Evolutionary conservation across 83 land plant species (phyloP), one percentile per base, ranked within the genome.

Genomic region (Picea abies): DNA sequence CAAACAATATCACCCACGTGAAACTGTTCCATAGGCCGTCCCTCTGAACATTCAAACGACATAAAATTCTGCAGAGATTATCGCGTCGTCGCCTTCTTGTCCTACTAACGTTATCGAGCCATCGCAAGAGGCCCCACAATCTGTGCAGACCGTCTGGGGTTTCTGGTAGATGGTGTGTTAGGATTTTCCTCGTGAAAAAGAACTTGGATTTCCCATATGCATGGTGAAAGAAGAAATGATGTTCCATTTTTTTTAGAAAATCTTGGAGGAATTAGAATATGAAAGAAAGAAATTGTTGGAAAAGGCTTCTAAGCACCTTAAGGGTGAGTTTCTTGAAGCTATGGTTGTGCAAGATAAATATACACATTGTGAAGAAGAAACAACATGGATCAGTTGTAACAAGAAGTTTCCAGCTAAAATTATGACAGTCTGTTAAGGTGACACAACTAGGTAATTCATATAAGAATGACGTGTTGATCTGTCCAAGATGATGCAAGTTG

Each of bases 251-350:
- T 5, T 85, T 71, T 39, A 72, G 29, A 81, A 81, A 66, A 80
- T 73, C 60, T 29, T 85, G 39, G 88, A 85, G n/a, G 80, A 64
- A 84, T 88, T 44, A 16, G 65, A 35, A 9, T 6, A 11, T 39
- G 49, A 17, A 0, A 20, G n/a, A 0, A 3, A 4, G 64, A 47
- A 5, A 47, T 62, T 62, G 5, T 17, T 17, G 17, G 64, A 20
- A 62, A 16, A 20, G n/a, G n/a, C 0, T 62, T 16, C 64, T 78
- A 87, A 83, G 75, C 86, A 87, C 84, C 84, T 85, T 77, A 87
- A 83, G 4, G 82, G 81, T 76, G 93, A 90, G 61, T 94, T 94
- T 77, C 83, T 65, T 58, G 52, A 77, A 82, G 96, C 96, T 0
- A 82, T 92, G 12, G 63, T 41, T 41, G 1, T 41, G 44, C 6